Evolutionary conservation across 2,329 filamentous ascomycete genomes (phyloP).

Genomic region (Pyricularia grisea): DNA sequence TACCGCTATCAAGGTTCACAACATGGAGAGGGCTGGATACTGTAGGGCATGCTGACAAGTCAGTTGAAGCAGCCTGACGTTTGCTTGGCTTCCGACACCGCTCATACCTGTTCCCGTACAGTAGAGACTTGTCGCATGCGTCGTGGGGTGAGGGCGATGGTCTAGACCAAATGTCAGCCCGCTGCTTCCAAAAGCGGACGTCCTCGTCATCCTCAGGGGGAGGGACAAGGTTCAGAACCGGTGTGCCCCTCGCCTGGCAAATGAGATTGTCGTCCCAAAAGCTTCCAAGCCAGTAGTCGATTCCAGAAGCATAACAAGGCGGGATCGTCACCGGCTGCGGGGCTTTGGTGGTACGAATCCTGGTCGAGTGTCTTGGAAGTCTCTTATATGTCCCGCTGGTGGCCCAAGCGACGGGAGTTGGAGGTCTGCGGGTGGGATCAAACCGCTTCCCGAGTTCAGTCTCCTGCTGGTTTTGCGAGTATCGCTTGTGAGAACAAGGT

Average conservation of each 20-base stretch:
- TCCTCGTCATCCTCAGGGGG: not conserved
- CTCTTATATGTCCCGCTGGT: not conserved
- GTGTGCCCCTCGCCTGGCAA: not conserved
- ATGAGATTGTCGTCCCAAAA: not conserved
- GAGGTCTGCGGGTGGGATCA: not conserved
- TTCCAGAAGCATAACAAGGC: not conserved
- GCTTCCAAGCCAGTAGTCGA: not conserved
- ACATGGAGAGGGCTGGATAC: not conserved
- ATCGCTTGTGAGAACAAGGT: not conserved
- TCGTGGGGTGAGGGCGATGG: not conserved
- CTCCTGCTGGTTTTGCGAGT: not conserved
- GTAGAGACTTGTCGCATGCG: not conserved
- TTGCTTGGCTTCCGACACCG: not conserved
- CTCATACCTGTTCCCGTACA: not conserved
- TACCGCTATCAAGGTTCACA: not conserved
- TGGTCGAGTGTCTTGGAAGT: not conserved
- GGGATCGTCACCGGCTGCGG: not conserved
- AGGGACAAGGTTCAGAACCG: not conserved
- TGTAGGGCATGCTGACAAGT: not conserved
- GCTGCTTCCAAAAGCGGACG: not conserved
- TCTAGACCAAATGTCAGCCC: not conserved
- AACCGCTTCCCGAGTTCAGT: not conserved
- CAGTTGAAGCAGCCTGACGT: not conserved
- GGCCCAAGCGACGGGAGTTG: not conserved
- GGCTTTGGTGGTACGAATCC: not conserved